Percentiles rank a stretch among this genome's conserved stretches.
Conservation (phyloP, 129 eudicot genomes). For the Lonicera japonica region DNA sequence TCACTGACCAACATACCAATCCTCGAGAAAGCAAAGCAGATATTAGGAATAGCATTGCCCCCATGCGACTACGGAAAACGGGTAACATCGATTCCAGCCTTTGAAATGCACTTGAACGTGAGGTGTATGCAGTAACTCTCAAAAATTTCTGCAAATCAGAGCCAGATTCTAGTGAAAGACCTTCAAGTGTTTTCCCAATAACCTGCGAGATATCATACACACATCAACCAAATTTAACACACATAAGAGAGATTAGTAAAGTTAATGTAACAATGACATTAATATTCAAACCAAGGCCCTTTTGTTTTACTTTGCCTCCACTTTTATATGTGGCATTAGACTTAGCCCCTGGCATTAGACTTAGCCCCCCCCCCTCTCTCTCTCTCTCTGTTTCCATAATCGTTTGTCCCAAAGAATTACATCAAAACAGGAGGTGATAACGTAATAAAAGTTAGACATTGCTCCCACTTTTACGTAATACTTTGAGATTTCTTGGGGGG, state of each 20-base stretch:
- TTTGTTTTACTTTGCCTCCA: neutral
- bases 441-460: too few relatives aligned
- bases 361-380: too few relatives aligned
- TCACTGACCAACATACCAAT: conserved; percentile 47
- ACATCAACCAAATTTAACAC: conserved; percentile 8
- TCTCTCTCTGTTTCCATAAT: too few relatives aligned
- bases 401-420: too few relatives aligned
- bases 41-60: conserved; percentile 79
- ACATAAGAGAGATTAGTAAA: neutral
- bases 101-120: conserved; percentile 45
- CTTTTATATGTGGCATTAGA: neutral
- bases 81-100: conserved; percentile 81
- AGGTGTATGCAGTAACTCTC: conserved; percentile 54
- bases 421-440: too few relatives aligned
- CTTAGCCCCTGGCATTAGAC: too few relatives aligned
- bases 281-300: too few relatives aligned
- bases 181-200: conserved; percentile 70
- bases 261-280: neutral
- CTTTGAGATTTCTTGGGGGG: too few relatives aligned
- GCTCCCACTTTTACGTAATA: too few relatives aligned
- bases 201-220: conserved; percentile 28
- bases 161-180: conserved; percentile 71
- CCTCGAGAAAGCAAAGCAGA: conserved; percentile 98
- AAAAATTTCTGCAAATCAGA: conserved; percentile 65
- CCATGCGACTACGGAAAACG: conserved; percentile 82